A percentile compares a stretch with the other conserved stretches of the same genome.
Conservation (phyloP, 2,329 filamentous ascomycete genomes). For the Monosporascus cannonballus region DNA sequence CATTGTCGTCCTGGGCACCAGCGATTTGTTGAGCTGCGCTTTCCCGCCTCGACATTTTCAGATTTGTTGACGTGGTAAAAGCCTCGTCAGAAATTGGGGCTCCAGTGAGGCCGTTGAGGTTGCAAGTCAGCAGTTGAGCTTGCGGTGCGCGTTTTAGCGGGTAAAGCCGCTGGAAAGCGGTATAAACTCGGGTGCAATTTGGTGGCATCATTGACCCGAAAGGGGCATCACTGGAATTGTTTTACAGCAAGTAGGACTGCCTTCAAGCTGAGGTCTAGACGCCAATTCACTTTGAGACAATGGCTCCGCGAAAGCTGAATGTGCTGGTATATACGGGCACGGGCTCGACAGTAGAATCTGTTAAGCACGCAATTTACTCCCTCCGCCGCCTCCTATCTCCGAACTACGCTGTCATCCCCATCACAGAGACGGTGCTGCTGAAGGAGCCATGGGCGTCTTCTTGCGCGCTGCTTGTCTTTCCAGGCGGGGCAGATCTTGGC, state of each 20-base stretch:
- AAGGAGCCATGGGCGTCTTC: conserved; percentile 88
- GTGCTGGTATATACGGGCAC: conserved; percentile 91
- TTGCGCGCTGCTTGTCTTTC: conserved; percentile 85
- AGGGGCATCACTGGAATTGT: neutral
- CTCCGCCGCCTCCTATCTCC: conserved; percentile 80
- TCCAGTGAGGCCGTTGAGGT: neutral
- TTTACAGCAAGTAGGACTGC: neutral
- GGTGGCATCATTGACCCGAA: no score
- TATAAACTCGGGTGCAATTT: neutral
- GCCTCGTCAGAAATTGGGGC: neutral
- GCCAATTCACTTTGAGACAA: conserved; percentile 23
- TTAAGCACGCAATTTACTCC: conserved; percentile 82
- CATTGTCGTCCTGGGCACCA: conserved; percentile 62
- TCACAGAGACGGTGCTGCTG: conserved; percentile 71
- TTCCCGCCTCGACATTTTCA: conserved; percentile 51
- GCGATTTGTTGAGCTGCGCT: conserved; percentile 33
- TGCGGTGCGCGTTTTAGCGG: neutral
- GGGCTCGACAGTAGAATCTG: conserved; percentile 81
- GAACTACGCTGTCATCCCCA: conserved; percentile 86
- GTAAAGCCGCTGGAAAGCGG: neutral
- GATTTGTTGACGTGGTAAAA: neutral
- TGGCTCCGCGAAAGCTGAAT: conserved; percentile 72
- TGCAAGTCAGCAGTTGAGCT: conserved; percentile 1
- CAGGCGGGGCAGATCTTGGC: conserved; percentile 87
- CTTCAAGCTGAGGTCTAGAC: no score